Evolutionary conservation across 169 alveolate genomes (phyloP).

Genomic region (Plasmodium gaboni): DNA sequence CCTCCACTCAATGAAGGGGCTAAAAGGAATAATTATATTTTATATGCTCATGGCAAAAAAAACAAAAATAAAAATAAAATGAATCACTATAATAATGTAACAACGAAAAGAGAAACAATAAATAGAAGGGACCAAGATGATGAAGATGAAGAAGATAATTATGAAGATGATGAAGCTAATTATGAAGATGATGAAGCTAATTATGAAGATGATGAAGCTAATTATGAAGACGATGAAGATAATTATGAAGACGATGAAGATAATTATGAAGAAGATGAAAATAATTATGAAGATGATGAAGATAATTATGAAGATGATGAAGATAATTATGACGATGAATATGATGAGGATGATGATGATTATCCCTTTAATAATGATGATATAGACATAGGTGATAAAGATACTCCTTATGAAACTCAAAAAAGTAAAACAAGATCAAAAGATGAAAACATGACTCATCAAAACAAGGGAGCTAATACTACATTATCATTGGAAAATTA

Average conservation of each 20-base stretch:
- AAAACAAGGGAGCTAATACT: neutral
- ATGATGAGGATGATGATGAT: no score
- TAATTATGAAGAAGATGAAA: no score
- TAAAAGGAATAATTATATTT: neutral
- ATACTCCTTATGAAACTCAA: neutral
- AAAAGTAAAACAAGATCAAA: constrained; percentile 3
- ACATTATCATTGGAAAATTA: constrained; percentile 12
- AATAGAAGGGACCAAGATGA: neutral
- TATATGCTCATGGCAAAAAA: constrained; percentile 20
- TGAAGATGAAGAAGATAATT: constrained; percentile 1
- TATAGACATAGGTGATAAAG: neutral
- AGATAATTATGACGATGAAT: no score
- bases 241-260: no score
- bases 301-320: no score
- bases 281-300: no score
- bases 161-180: neutral
- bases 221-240: no score
- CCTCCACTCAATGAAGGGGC: neutral
- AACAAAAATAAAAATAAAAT: constrained; percentile 2
- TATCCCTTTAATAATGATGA: neutral
- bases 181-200: neutral
- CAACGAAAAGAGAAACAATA: neutral
- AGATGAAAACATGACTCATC: neutral
- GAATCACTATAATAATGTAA: neutral
- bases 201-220: no score